Base-by-base conservation (phyloP, 1,284 basidiomycete genomes). In the Ceratobasidium sp. region DNA sequence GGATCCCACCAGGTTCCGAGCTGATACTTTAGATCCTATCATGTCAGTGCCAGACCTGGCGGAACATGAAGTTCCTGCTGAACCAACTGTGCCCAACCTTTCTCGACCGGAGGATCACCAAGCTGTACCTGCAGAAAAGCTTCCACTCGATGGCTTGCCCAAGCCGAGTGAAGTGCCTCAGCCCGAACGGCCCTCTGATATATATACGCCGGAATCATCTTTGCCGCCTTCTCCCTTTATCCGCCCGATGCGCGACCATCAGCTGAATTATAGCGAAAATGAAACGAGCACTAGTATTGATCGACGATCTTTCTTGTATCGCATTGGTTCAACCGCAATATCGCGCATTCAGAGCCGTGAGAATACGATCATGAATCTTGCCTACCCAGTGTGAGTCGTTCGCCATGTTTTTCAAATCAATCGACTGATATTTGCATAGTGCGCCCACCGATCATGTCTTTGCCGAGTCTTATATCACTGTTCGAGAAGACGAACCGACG, bases 401-500 rank as follows among this genome's bases (percentile, higher is more conserved):
- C 80, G 94, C 82, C 88, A 89, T 2, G 89, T 91, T 23, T 46
- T 0, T n/a, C n/a, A 13, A 9, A 4, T 5, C 18, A n/a, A 15
- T 67, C n/a, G 39, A 18, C 40, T 66, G 33, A 66, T 20, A 28
- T 9, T 15, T 46, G 20, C 44, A 23, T 78, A 86, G 85, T 10
- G 83, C 84, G 18, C 84, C 87, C 0, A 84, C 86, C 0, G 96
- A 97, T 82, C 96, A 98, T 83, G 93, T 99, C 69, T 99, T 99
- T 86, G 91, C 95, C 42, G 97, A 99, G 83, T 97, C 96, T 18
- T 93, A 94, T 0, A 97, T 99, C 89, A 93, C 99, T 68, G 94
- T 99, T 39, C 91, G 98, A 28, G 97, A 97, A 67, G 97, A 99
- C 84, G 98, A 99, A 85, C 98, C 98, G 2, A 98, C 97, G 0